These are phyloP conservation scores for Paraurostyla sp. DNA, from an alignment of 73 alveolate species.

Conservation along the genomic window DNA sequence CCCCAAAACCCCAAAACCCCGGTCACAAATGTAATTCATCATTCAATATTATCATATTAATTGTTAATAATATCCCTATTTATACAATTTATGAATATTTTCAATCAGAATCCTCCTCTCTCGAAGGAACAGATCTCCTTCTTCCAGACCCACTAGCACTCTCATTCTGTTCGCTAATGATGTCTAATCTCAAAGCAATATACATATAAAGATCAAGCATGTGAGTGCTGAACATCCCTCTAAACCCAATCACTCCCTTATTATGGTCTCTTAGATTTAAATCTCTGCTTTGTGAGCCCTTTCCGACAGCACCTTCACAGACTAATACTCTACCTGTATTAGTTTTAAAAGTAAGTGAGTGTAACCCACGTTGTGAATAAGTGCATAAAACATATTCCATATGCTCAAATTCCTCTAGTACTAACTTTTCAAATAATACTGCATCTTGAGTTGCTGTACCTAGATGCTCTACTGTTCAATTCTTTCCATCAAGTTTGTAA, in stretches of 20 bases:
- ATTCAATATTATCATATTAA: no score
- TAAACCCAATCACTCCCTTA: conserved; percentile 59
- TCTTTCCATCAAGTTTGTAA: conserved; percentile 49
- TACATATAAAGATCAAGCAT: conserved; percentile 51
- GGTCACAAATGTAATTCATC: no score
- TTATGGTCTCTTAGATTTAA: conserved; percentile 44
- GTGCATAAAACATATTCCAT: conserved; percentile 36
- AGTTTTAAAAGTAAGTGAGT: conserved; percentile 51
- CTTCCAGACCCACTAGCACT: not conserved
- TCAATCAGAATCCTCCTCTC: conserved; percentile 20
- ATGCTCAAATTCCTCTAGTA: conserved; percentile 67
- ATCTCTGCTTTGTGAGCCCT: conserved; percentile 9
- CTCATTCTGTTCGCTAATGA: conserved; percentile 3
- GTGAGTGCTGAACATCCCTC: conserved; percentile 46
- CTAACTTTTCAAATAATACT: conserved; percentile 8
- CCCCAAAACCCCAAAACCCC: no score
- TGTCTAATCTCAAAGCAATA: conserved; percentile 40
- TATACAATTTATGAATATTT: no score
- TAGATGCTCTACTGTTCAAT: not conserved
- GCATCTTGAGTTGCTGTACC: conserved; percentile 28
- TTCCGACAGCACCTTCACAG: conserved; percentile 38
- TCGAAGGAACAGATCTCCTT: not conserved
- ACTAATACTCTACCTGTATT: conserved; percentile 47
- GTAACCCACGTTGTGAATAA: conserved; percentile 53
- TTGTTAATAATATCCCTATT: no score